Base-by-base conservation (phyloP, 768 basidiomycete species). In the Rhizopogon vulgaris region DNA sequence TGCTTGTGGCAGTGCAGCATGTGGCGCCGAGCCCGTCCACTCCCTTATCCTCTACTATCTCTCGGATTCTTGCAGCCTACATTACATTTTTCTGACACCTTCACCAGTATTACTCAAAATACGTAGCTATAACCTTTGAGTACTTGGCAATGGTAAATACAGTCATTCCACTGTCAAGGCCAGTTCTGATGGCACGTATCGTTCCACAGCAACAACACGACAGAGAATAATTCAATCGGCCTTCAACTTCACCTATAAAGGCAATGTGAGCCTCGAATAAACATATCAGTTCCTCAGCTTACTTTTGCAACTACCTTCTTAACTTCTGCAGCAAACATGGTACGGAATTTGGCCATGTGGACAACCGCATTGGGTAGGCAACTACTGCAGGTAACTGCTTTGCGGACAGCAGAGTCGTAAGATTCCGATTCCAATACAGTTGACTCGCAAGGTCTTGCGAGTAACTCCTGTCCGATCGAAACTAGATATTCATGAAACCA, bases 241-340 rank as follows among this genome's bases (percentile, higher is more conserved):
- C 41, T 6, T 30, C 37, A 48, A 27, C 18, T 4, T 24, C 18
- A 24, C 47, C 47, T 48, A 39, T 5, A 24, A 11, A 48, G 24
- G 6, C 1, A 27, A 15, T 18, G 38, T 43, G 41, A 43, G 38
- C 59, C 59, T 17, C 43, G 37, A 11, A 59, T 24, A 7, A 6
- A 14, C 9, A 6, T 22, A 40, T 17, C 25, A n/a, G 25, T 41
- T n/a, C 2, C 18, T 18, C 10, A 14, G 17, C 42, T 36, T 10
- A 43, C 51, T 1, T 6, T 15, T 14, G 34, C 32, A 49, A 52
- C 5, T 12, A 32, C 51, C 22, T 38, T 10, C 38, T 34, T 22
- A 22, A 52, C 51, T 36, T 28, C 14, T 24, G 12, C 14, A n/a
- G 18, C 11, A 52, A n/a, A 52, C n/a, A 39, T 2, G 25, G n/a